Evolutionary conservation across 2,329 filamentous ascomycete species (phyloP).

Genomic region (Ceratocystis huliohia): DNA sequence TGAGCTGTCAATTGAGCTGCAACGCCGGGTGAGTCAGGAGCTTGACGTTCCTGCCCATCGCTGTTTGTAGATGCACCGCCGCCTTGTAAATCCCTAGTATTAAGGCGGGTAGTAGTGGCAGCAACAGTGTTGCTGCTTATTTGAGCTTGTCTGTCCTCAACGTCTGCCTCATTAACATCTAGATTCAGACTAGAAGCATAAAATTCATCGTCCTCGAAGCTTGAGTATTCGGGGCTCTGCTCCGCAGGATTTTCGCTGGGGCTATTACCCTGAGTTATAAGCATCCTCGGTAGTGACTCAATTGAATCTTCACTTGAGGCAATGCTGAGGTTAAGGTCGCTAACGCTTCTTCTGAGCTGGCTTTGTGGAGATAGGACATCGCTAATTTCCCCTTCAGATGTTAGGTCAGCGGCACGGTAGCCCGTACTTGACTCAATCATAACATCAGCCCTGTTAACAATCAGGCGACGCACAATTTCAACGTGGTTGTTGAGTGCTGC

Average conservation of each 20-base stretch:
- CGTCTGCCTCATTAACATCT: conserved; percentile 30
- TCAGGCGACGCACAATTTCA: conserved; percentile 63
- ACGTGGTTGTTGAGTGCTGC: conserved; percentile 63
- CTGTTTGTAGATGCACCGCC: conserved; percentile 10
- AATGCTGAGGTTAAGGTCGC: conserved; percentile 15
- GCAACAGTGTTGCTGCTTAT: not conserved
- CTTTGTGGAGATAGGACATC: conserved; percentile 19
- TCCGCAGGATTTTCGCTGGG: not conserved
- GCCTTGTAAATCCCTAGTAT: conserved; percentile 9
- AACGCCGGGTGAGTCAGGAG: conserved; percentile 40
- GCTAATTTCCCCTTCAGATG: conserved; percentile 7
- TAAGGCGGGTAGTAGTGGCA: not conserved
- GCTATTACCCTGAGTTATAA: not conserved
- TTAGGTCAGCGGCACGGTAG: conserved; percentile 17
- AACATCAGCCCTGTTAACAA: conserved; percentile 60
- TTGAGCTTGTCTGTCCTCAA: not conserved
- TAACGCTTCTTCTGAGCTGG: conserved; percentile 20
- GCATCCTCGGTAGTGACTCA: conserved; percentile 17
- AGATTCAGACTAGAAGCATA: conserved; percentile 30
- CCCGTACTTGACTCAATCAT: conserved; percentile 36
- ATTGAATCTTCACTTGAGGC: conserved; percentile 15
- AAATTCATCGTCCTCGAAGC: conserved; percentile 34
- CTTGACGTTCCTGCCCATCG: not conserved
- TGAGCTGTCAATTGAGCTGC: conserved; percentile 62
- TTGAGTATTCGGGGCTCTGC: conserved; percentile 33